Conservation (phyloP, 495 filamentous ascomycete genomes). For the Filosporella fistucella region DNA sequence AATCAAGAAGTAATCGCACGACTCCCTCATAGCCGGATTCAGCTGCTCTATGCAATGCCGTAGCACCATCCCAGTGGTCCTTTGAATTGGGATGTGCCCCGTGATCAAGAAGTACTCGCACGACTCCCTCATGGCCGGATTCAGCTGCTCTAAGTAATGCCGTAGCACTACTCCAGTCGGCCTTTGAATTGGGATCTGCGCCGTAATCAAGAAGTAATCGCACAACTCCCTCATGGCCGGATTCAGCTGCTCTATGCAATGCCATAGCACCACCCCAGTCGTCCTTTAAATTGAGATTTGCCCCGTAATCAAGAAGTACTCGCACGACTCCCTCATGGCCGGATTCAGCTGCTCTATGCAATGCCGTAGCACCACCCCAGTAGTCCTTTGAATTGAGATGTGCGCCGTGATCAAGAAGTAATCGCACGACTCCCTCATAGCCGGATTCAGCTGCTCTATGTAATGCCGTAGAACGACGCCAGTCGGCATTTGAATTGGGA, state of each 20-base stretch:
- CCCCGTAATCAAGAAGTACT: conserved; percentile 8
- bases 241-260: not conserved
- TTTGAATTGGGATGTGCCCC: too few relatives aligned
- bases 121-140: conserved; percentile 14
- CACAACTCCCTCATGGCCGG: not conserved
- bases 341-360: not conserved
- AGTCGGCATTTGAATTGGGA: not conserved
- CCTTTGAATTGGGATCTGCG: not conserved
- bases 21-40: conserved; percentile 1
- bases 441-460: not conserved
- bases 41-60: not conserved
- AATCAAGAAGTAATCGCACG: conserved; percentile 7
- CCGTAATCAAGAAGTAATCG: conserved; percentile 1
- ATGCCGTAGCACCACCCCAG: not conserved
- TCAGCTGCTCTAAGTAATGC: conserved; percentile 6
- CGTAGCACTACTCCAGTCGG: not conserved
- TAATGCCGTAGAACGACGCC: not conserved
- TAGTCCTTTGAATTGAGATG: not conserved
- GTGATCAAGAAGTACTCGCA: conserved; percentile 33
- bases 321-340: conserved; percentile 8
- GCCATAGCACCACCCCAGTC: not conserved
- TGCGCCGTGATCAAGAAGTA: conserved; percentile 5
- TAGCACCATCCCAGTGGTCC: not conserved
- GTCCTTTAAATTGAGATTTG: conserved; percentile 3
- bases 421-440: conserved; percentile 2